Evolutionary conservation across 306 rosid species (phyloP).

Genomic region (Medicago ruthenica): DNA sequence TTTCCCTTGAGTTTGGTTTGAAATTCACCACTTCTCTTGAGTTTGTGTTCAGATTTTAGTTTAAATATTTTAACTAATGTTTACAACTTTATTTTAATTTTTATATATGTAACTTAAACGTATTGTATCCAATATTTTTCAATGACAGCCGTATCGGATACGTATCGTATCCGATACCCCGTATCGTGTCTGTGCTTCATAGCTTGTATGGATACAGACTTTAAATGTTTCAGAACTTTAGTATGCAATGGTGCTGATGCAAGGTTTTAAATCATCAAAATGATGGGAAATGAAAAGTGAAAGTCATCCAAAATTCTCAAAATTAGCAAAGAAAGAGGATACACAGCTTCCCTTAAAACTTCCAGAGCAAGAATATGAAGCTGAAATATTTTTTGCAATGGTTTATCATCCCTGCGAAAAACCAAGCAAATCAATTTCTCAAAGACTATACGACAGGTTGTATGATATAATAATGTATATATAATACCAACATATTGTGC

Average conservation of each 20-base stretch:
- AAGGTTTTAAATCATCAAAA: constrained; percentile 22
- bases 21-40: no score
- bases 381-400: constrained; percentile 61
- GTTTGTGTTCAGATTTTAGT: no score
- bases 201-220: background rate
- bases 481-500: constrained; percentile 27
- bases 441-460: constrained; percentile 36
- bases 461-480: constrained; percentile 21
- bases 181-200: no score
- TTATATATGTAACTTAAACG: no score
- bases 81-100: no score
- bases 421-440: constrained; percentile 39
- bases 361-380: constrained; percentile 87
- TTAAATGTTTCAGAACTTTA: constrained; percentile 37
- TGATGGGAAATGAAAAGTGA: constrained; percentile 27
- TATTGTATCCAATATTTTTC: no score
- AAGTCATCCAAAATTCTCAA: constrained; percentile 39
- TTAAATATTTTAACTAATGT: no score
- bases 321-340: constrained; percentile 63
- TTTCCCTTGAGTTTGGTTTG: no score
- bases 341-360: constrained; percentile 96
- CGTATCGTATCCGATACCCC: no score
- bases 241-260: constrained; percentile 19
- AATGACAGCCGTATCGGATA: no score
- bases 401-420: constrained; percentile 71